Base-by-base conservation (phyloP, 2,329 filamentous ascomycete genomes). In the Penicillium paneum region DNA sequence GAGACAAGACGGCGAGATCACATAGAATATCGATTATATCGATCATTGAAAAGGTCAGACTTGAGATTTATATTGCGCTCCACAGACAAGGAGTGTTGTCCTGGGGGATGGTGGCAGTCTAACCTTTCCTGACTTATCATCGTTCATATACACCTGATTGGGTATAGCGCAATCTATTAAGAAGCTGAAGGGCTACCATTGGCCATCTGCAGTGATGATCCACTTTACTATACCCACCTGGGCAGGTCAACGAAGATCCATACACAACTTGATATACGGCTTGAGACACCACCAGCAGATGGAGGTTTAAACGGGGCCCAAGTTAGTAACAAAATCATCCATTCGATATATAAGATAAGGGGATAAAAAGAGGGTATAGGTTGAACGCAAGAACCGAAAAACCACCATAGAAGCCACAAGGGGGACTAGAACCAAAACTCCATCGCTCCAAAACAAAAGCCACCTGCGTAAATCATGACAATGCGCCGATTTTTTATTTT, bases 401-500 rank as follows among this genome's bases (percentile, higher is more conserved):
- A 10, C n/a, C 40, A 38, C 13, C 17, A 34, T 24, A 34, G 29
- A 47, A 40, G 28, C 17, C 44, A 31, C 11, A 15, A 54, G 8
- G 15, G 31, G 32, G 13, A 36, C 31, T 15, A 19, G 3, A 39
- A n/a, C 26, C 31, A 40, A 45, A 19, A 49, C 56, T 57, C 52
- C 60, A 48, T 41, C 15, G 40, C 57, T 28, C 36, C 49, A 26
- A 42, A 40, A 31, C 29, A 42, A 13, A 55, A 40, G 11, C 26
- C 34, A 45, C 46, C 19, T 29, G 32, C 26, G 19, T n/a, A 52
- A 34, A 38, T 29, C 36, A 34, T n/a, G 31, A 47, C 36, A 12
- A 26, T 31, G 36, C 46, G 46, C 49, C 52, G 21, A 39, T 60
- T 61, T 61, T 63, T 53, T 52, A 44, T 50, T 43, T 19, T 15